These are phyloP conservation scores for Leavenworthia alabamica DNA, from an alignment of 345 rosid genomes.

Conservation along the genomic window DNA sequence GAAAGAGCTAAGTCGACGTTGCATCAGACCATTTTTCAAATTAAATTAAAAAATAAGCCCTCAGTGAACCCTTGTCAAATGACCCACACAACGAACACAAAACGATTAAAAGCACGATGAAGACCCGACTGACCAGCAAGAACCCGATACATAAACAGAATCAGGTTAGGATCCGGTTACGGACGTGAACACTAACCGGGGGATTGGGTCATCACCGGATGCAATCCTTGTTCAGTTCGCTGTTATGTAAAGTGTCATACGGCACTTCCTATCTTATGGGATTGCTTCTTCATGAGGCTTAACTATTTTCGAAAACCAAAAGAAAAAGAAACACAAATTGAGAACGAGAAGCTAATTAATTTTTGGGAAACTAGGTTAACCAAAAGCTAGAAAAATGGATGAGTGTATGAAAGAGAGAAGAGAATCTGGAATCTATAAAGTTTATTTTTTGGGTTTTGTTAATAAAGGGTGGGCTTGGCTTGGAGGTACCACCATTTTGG, in stretches of 20 bases:
- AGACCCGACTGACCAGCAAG: neutral
- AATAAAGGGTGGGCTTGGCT: too few species aligned
- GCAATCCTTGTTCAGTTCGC: constrained; percentile 23
- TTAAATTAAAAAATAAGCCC: too few species aligned
- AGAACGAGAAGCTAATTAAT: too few species aligned
- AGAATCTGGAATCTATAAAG: too few species aligned
- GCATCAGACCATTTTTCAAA: too few species aligned
- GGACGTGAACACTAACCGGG: neutral
- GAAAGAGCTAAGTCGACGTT: too few species aligned
- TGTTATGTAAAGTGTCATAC: constrained; percentile 52
- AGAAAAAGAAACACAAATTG: too few species aligned
- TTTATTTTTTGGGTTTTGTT: too few species aligned
- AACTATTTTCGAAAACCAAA: neutral
- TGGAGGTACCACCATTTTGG: too few species aligned
- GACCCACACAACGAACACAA: constrained; percentile 33
- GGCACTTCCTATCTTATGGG: constrained; percentile 65
- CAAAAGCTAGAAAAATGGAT: too few species aligned
- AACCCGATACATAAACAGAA: neutral
- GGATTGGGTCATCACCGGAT: constrained; percentile 7
- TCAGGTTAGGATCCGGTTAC: constrained; percentile 8
- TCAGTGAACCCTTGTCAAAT: constrained; percentile 39
- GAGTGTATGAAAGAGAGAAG: too few species aligned
- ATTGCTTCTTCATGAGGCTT: constrained; percentile 37
- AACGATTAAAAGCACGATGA: constrained; percentile 18
- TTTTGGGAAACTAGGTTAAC: too few species aligned